Evolutionary conservation across 2,329 filamentous ascomycete genomes (phyloP).

Genomic region (Arthrobotrys musiformis): DNA sequence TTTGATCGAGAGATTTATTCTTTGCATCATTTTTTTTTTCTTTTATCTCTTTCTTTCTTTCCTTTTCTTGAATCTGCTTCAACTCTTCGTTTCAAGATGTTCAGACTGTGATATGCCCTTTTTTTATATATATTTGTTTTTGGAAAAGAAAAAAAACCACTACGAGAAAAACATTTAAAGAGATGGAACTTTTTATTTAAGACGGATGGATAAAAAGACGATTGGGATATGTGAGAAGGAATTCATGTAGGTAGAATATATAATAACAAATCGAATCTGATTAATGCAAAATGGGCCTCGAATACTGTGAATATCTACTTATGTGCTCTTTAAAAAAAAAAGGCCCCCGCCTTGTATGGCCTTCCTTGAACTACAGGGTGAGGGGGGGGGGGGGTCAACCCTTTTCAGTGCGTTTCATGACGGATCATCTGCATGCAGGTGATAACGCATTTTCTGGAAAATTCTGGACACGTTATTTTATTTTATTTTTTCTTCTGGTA

Average conservation of each 20-base stretch:
- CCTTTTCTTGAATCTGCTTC: neutral
- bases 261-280: constrained; percentile 16
- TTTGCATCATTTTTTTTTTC: neutral
- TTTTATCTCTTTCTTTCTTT: neutral
- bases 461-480: too few species aligned
- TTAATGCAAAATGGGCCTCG: neutral
- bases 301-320: neutral
- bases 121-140: neutral
- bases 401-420: too few species aligned
- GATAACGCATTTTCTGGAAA: too few species aligned
- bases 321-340: too few species aligned
- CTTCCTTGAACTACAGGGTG: too few species aligned
- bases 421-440: too few species aligned
- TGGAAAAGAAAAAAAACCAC: neutral
- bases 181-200: neutral
- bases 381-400: too few species aligned
- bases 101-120: constrained; percentile 2
- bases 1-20: neutral
- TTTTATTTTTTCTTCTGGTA: neutral
- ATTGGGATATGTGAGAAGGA: constrained; percentile 6
- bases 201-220: neutral
- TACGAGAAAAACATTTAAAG: neutral
- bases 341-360: too few species aligned
- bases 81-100: neutral
- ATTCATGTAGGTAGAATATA: constrained; percentile 17